phyloP scores from a whole-genome alignment of 2,329 filamentous ascomycete genomes.

The Rugonectria rugulosa region DNA sequence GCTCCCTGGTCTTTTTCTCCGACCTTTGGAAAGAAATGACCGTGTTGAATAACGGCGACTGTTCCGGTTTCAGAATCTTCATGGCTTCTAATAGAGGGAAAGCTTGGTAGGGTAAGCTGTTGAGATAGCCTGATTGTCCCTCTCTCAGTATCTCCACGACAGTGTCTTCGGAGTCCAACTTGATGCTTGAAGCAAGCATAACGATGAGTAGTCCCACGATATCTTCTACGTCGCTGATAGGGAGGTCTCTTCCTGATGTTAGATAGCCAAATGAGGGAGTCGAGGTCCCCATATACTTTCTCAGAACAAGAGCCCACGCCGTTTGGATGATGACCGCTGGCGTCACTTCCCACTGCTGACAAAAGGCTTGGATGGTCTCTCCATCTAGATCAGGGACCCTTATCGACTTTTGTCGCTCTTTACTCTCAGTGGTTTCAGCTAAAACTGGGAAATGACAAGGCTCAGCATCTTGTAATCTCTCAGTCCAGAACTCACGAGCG shows the following conservation, averaged over 20 bases:
- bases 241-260: slow-evolving; percentile 58
- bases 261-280: slow-evolving; percentile 58
- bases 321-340: slow-evolving; percentile 30
- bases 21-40: neutral
- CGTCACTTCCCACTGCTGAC: slow-evolving; percentile 17
- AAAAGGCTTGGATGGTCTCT: slow-evolving; percentile 13
- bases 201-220: slow-evolving; percentile 63
- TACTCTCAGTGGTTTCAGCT: slow-evolving; percentile 6
- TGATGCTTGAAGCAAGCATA: slow-evolving; percentile 60
- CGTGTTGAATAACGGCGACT: neutral
- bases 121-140: slow-evolving; percentile 23
- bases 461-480: slow-evolving; percentile 21
- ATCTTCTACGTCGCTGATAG: slow-evolving; percentile 54
- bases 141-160: neutral
- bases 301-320: slow-evolving; percentile 36
- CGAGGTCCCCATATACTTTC: slow-evolving; percentile 47
- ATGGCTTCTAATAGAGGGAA: neutral
- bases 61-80: neutral
- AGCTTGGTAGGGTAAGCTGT: neutral
- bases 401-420: neutral
- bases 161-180: slow-evolving; percentile 29
- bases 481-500: slow-evolving; percentile 14
- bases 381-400: neutral
- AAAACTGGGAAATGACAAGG: slow-evolving; percentile 30
- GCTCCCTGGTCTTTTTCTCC: neutral